Conservation (phyloP, 768 basidiomycete genomes). For the Termitomyces sp. region DNA sequence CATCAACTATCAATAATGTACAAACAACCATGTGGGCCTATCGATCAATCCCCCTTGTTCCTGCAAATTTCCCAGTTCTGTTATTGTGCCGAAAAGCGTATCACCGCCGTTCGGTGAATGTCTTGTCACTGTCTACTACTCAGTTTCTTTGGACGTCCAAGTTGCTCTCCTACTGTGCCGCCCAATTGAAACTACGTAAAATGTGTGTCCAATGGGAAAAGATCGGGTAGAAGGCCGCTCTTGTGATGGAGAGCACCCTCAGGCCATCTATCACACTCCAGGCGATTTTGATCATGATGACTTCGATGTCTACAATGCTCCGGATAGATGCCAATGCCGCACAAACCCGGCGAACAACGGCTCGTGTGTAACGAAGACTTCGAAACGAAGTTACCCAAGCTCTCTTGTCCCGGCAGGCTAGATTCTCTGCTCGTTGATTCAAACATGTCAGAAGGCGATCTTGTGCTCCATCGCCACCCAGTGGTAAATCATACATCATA, state of each 20-base stretch:
- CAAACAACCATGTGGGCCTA: not conserved
- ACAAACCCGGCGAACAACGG: not conserved
- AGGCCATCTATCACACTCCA: not conserved
- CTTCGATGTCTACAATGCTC: not conserved
- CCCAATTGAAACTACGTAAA: no score
- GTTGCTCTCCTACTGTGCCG: no score
- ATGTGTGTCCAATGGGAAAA: not conserved
- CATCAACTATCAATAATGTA: slow-evolving; percentile 6
- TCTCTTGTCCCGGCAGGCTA: not conserved
- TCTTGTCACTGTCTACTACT: no score
- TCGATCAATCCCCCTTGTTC: not conserved
- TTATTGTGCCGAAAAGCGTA: no score
- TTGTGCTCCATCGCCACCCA: not conserved
- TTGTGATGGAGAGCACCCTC: not conserved
- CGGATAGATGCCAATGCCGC: not conserved
- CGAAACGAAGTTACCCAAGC: not conserved
- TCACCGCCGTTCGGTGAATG: no score
- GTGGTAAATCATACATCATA: not conserved
- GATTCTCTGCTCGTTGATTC: not conserved
- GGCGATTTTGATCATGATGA: not conserved
- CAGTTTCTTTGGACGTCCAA: no score
- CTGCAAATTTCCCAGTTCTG: no score
- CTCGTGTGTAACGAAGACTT: not conserved
- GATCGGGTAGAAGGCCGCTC: not conserved
- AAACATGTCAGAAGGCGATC: not conserved